phyloP scores from a whole-genome alignment of 1,139 yeast species.

The Blastobotrys arbuscula region DNA sequence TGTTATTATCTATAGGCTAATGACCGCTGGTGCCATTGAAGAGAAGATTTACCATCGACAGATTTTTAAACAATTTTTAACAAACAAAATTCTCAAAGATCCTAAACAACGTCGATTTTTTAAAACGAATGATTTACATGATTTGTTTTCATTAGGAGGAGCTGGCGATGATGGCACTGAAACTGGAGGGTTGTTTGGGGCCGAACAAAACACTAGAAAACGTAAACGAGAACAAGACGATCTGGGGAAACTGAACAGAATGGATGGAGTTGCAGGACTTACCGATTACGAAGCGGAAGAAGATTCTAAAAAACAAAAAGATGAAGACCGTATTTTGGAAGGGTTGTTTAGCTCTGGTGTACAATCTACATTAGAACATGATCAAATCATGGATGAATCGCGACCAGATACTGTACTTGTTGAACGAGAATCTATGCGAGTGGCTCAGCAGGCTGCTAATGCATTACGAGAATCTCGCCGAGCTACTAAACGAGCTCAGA shows the following conservation, averaged over 20 bases:
- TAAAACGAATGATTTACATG: conserved; percentile 87
- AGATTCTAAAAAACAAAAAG: conserved; percentile 30
- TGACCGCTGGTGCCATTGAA: conserved; percentile 94
- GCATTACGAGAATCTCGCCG: conserved; percentile 66
- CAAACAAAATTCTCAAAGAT: conserved; percentile 90
- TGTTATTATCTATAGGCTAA: conserved; percentile 84
- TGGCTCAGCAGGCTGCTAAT: conserved; percentile 73
- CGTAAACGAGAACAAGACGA: conserved; percentile 36
- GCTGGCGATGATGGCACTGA: conserved; percentile 55
- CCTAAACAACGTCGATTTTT: conserved; percentile 93
- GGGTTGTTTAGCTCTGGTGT: conserved; percentile 72
- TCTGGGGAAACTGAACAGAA: conserved; percentile 46
- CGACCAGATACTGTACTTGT: conserved; percentile 51
- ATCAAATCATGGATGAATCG: conserved; percentile 59
- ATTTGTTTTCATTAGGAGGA: conserved; percentile 78
- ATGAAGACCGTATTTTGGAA: conserved; percentile 60
- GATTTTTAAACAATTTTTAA: conserved; percentile 87
- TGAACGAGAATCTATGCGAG: conserved; percentile 68
- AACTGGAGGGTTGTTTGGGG: conserved; percentile 57
- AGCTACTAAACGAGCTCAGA: conserved; percentile 53
- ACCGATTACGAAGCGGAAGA: conserved; percentile 45
- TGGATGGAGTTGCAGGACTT: conserved; percentile 52
- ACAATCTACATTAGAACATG: conserved; percentile 74
- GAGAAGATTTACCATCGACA: conserved; percentile 96
- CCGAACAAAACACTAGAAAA: conserved; percentile 39